Conservation (phyloP, 768 basidiomycete species). For the Leccinum longicurvipes region DNA sequence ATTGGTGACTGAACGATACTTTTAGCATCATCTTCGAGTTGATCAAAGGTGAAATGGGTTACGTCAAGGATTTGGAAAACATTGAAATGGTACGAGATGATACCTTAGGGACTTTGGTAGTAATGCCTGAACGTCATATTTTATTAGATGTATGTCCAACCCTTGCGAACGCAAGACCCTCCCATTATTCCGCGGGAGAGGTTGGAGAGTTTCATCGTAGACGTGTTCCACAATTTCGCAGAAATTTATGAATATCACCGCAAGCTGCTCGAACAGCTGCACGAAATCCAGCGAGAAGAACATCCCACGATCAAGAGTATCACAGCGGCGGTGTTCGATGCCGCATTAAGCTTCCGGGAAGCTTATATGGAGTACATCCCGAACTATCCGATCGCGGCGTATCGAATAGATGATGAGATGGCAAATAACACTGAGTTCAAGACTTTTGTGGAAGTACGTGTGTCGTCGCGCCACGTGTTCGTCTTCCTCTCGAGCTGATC, state of each 20-base stretch:
- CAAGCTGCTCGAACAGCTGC: slow-evolving; percentile 72
- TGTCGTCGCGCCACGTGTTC: not conserved
- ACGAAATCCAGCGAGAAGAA: slow-evolving; percentile 85
- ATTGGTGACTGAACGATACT: not conserved
- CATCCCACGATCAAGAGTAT: slow-evolving; percentile 76
- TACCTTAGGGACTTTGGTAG: slow-evolving; percentile 16
- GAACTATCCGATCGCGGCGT: slow-evolving; percentile 90
- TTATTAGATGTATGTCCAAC: slow-evolving; percentile 74
- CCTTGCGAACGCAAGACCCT: slow-evolving; percentile 68
- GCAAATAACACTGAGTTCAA: slow-evolving; percentile 78
- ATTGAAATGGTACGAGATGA: slow-evolving; percentile 58
- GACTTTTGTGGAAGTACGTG: slow-evolving; percentile 71
- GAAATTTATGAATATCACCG: slow-evolving; percentile 75
- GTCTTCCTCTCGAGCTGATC: slow-evolving; percentile 1
- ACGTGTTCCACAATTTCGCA: slow-evolving; percentile 86
- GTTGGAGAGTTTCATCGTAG: slow-evolving; percentile 72
- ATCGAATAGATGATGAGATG: slow-evolving; percentile 85
- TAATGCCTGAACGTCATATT: slow-evolving; percentile 3
- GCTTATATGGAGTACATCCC: slow-evolving; percentile 92
- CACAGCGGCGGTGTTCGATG: slow-evolving; percentile 82
- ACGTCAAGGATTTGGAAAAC: slow-evolving; percentile 87
- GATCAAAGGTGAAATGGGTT: slow-evolving; percentile 94
- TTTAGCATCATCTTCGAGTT: slow-evolving; percentile 86
- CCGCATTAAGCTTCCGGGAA: slow-evolving; percentile 88
- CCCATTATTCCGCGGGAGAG: slow-evolving; percentile 72